phyloP scores from a whole-genome alignment of 345 rosid genomes.

The Eucalyptus polybractea region DNA sequence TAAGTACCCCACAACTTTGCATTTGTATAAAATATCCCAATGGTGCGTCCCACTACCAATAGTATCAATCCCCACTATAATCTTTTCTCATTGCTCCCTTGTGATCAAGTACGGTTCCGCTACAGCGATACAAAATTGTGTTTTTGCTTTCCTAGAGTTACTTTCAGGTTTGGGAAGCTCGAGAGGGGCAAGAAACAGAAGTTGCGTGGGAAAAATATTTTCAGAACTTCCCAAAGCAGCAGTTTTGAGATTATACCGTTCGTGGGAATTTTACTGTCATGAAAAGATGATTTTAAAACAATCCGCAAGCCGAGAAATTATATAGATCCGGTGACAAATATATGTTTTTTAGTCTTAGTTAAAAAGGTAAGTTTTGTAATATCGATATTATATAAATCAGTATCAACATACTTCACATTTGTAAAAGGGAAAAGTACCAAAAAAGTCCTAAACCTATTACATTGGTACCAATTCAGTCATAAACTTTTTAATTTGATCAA shows the following conservation, averaged over 20 bases:
- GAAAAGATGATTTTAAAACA: too few species aligned
- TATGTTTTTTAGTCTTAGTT: not conserved
- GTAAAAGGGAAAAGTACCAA: not conserved
- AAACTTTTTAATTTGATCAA: too few species aligned
- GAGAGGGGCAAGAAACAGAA: not conserved
- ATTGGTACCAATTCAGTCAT: too few species aligned
- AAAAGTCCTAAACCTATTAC: too few species aligned
- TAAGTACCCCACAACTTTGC: not conserved
- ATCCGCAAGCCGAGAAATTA: not conserved
- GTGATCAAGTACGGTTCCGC: not conserved
- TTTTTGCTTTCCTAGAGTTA: not conserved
- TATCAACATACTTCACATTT: not conserved
- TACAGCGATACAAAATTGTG: not conserved
- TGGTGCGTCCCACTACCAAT: not conserved
- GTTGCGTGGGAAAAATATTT: not conserved
- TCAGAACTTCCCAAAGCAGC: not conserved
- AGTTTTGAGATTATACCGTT: not conserved
- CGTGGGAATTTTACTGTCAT: not conserved
- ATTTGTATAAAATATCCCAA: not conserved
- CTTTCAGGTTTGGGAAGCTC: not conserved
- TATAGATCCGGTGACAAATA: not conserved
- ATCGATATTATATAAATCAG: not conserved
- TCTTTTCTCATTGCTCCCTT: not conserved
- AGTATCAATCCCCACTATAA: not conserved
- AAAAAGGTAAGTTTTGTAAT: not conserved